A percentile compares a stretch with the other conserved stretches of the same genome.
Conservation (phyloP, 2,329 filamentous ascomycete species). For the Balansia obtecta region DNA sequence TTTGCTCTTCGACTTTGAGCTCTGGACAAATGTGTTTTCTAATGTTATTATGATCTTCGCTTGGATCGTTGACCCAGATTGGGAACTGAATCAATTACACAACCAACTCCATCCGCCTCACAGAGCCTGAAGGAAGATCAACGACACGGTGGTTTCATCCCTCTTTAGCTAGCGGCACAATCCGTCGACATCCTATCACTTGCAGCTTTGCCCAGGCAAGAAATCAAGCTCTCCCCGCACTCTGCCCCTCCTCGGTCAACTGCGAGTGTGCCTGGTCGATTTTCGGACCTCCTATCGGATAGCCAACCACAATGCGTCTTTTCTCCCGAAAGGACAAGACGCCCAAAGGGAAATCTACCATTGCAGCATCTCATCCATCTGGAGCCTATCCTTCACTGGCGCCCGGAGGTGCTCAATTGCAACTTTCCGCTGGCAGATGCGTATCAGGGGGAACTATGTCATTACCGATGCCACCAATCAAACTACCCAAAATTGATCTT, state of each 20-base stretch:
- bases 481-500: conserved; percentile 64
- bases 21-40: not conserved
- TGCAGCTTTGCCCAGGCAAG: conserved; percentile 6
- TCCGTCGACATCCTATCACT: conserved; percentile 2
- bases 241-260: conserved; percentile 7
- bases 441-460: conserved; percentile 31
- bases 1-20: not conserved
- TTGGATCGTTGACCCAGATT: not conserved
- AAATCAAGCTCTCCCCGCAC: conserved; percentile 10
- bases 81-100: not conserved
- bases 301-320: conserved; percentile 33
- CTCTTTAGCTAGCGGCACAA: not conserved
- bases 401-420: conserved; percentile 36
- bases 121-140: not conserved
- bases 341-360: conserved; percentile 27
- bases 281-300: conserved; percentile 3
- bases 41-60: not conserved
- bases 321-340: conserved; percentile 44
- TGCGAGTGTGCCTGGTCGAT: conserved; percentile 8
- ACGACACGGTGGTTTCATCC: not conserved
- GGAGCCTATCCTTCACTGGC: conserved; percentile 38
- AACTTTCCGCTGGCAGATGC: conserved; percentile 37
- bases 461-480: conserved; percentile 37
- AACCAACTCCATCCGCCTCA: not conserved
- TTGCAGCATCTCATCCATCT: conserved; percentile 34